Evolutionary conservation across 1,284 basidiomycete genomes (phyloP), one percentile per base, ranked within the genome.

Genomic region (Apiotrichum porosum): DNA sequence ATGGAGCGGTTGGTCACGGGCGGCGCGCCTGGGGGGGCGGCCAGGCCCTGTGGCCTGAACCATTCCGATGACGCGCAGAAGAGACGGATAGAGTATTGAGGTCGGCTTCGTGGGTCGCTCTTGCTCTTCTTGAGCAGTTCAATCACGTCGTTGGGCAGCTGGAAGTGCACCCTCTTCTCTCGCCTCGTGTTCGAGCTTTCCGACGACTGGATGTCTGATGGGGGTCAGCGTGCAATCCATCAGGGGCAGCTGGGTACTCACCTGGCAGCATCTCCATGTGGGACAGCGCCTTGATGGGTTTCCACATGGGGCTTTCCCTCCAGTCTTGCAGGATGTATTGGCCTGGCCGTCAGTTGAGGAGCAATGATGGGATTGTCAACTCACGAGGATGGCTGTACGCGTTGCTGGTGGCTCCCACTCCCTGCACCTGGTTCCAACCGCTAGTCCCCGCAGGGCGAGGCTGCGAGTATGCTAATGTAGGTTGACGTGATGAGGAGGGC

Each of bases 51-150:
- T 62, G 50, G 78, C 74, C 65, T 57, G 42, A 86, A 90, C 71
- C 86, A 88, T n/a, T 83, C 78, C 30, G 88, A 90, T 1, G 89
- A 92, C 0, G 93, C 92, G 75, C 90, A 94, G 73, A 91, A 95
- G 9, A 97, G 73, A 19, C 92, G 85, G 23, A 97, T 43, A 22
- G 68, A 63, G 54, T 70, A 61, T 9, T 57, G 47, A 18, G 72
- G 65, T 24, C 40, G 45, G 8, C 59, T 42, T 13, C 47, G 39
- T 1, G 65, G 63, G 36, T 64, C 45, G 15, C 50, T 30, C 65
- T 61, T 63, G 21, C 57, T 40, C 28, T 56, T 24, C 37, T 62
- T 65, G 21, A 74, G 46, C 42, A 62, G 65, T 1, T 68, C 59
- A 19, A 68, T 57, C 1, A 68, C 56, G 18, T 69, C 68, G 8